Percentiles rank a stretch among this genome's conserved stretches.
Evolutionary conservation across 2,329 filamentous ascomycete genomes (phyloP).

Genomic region (Penicillium sclerotiorum): DNA sequence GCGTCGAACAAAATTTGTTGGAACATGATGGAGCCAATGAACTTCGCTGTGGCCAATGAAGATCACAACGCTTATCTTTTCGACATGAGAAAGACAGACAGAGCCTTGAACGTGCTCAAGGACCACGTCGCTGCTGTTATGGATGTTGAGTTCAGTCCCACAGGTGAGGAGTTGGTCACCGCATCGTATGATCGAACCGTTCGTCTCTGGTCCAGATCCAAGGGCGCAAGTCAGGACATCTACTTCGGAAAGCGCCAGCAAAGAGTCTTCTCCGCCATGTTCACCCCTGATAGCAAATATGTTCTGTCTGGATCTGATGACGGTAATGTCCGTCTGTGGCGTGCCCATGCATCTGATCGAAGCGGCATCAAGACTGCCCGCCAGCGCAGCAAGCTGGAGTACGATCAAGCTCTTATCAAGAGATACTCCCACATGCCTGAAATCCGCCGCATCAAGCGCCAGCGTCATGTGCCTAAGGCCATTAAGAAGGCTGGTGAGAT

Average conservation of each 20-base stretch:
- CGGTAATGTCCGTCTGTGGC: slow-evolving; percentile 88
- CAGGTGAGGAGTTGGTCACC: slow-evolving; percentile 88
- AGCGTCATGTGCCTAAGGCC: slow-evolving; percentile 87
- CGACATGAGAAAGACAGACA: slow-evolving; percentile 87
- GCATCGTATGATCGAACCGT: slow-evolving; percentile 88
- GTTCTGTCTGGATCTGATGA: slow-evolving; percentile 90
- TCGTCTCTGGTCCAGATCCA: slow-evolving; percentile 81
- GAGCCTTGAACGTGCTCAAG: slow-evolving; percentile 85
- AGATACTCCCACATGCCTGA: slow-evolving; percentile 96
- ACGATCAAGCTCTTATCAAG: slow-evolving; percentile 80
- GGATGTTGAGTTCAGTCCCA: slow-evolving; percentile 94
- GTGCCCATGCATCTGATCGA: slow-evolving; percentile 78
- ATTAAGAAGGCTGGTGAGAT: slow-evolving; percentile 97
- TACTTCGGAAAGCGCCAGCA: slow-evolving; percentile 99
- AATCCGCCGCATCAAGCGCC: slow-evolving; percentile 83
- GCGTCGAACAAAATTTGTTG: slow-evolving; percentile 82
- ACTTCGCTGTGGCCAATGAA: slow-evolving; percentile 89
- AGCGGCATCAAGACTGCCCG: slow-evolving; percentile 83
- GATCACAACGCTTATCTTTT: slow-evolving; percentile 94
- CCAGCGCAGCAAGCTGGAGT: slow-evolving; percentile 86
- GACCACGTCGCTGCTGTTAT: slow-evolving; percentile 91
- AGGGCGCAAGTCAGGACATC: slow-evolving; percentile 63
- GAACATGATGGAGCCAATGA: slow-evolving; percentile 97
- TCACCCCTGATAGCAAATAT: slow-evolving; percentile 88
- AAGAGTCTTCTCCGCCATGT: slow-evolving; percentile 80